These are phyloP conservation scores for Teratosphaeria pseudoeucalypti DNA, from an alignment of 2,329 filamentous ascomycete species.

Conservation along the genomic window DNA sequence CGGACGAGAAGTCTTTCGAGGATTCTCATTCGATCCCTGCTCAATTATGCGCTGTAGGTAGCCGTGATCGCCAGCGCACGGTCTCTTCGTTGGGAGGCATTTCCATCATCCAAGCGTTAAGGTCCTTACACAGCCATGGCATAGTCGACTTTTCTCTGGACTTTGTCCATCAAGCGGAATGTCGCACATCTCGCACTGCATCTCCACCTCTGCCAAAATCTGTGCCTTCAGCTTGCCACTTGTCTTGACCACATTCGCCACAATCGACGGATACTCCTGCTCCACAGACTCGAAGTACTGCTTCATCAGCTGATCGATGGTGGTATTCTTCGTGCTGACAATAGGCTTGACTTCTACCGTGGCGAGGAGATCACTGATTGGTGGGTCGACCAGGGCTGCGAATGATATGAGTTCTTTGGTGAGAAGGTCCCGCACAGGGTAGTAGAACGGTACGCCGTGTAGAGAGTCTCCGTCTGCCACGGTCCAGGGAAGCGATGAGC, in stretches of 20 bases:
- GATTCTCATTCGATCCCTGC: too few relatives aligned
- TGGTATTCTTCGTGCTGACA: slow-evolving; percentile 63
- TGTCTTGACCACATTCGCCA: slow-evolving; percentile 90
- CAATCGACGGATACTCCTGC: slow-evolving; percentile 76
- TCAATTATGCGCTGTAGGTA: too few relatives aligned
- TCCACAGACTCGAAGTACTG: slow-evolving; percentile 85
- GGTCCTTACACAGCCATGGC: slow-evolving; percentile 56
- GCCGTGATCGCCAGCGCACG: too few relatives aligned
- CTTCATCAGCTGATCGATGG: slow-evolving; percentile 82
- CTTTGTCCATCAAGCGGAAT: slow-evolving; percentile 43
- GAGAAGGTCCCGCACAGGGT: slow-evolving; percentile 75
- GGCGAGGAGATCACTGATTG: slow-evolving; percentile 29
- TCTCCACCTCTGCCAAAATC: slow-evolving; percentile 20
- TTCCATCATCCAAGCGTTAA: neutral
- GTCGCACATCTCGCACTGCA: slow-evolving; percentile 56
- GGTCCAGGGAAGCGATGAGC: slow-evolving; percentile 71
- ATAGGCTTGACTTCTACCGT: slow-evolving; percentile 19
- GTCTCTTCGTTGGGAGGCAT: too few relatives aligned
- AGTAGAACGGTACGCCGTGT: slow-evolving; percentile 54
- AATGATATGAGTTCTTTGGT: slow-evolving; percentile 69
- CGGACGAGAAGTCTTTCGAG: too few relatives aligned
- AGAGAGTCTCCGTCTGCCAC: slow-evolving; percentile 62
- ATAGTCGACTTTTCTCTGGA: slow-evolving; percentile 37
- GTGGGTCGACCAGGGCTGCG: slow-evolving; percentile 29
- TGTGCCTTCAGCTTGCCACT: slow-evolving; percentile 63